Base-by-base conservation (phyloP, 2,329 filamentous ascomycete species). In the Cercospora sp. region DNA sequence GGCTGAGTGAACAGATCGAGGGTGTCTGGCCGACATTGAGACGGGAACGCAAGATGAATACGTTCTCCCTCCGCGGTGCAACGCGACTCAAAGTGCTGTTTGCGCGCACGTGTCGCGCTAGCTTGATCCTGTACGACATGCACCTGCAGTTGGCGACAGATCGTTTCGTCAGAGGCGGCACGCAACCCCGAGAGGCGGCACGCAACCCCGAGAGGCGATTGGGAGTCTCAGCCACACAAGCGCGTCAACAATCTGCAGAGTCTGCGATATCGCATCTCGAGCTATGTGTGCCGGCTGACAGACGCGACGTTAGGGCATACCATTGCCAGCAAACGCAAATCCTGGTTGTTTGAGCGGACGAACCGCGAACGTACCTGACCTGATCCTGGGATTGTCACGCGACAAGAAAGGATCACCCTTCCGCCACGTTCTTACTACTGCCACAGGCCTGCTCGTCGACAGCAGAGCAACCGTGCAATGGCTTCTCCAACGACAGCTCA, bases 401-500 rank as follows among this genome's bases (percentile, higher is more conserved):
- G 45, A 49, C 45, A 21, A 49, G n/a, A 21, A 49, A 49, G 18
- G 43, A 10, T 49, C 18, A 49, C 10, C n/a, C 43, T 49, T 51
- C 18, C 12, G 9, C 12, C 18, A 4, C 45, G 1, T 12, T 51
- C 45, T 51, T 51, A 10, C 18, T 21, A 21, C 18, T 21, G 43
- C 43, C 43, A 49, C 18, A 51, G 45, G 10, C 45, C 45, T 51
- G 21, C 18, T 24, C 21, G 10, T 8, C n/a, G 10, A 24, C 63
- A 37, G 37, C 26, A 16, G 18, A 30, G 21, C 12, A 0, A 1
- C 28, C 3, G 30, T 58, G 61, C n/a, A 1, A 66, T 61, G 64
- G 45, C 64, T 40, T 57, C 45, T 10, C 45, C 30, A 24, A 30
- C 64, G 13, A 53, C 45, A 51, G 18, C 45, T 21, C 64, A 58